phyloP scores from a whole-genome alignment of 116 monocot species.

The Papilionanthe hybrid region DNA sequence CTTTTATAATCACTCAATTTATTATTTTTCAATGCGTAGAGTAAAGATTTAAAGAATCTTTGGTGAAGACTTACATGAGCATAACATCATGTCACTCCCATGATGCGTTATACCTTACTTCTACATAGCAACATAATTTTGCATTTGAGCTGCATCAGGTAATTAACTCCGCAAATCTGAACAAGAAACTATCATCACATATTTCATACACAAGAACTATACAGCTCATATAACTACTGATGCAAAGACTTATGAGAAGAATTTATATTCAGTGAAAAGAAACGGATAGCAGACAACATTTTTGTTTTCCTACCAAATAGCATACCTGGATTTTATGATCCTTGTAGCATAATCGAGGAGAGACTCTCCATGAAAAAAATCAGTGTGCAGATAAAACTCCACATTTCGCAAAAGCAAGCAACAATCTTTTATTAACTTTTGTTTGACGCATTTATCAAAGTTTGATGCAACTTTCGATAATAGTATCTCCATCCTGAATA shows the following conservation, averaged over 20 bases:
- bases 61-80: neutral
- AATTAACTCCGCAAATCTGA: neutral
- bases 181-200: neutral
- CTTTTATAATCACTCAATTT: neutral
- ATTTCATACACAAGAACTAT: neutral
- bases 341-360: constrained; percentile 81
- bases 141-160: neutral
- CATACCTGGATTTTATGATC: constrained; percentile 76
- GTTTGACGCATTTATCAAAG: constrained; percentile 34
- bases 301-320: neutral
- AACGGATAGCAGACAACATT: neutral
- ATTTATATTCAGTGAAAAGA: neutral
- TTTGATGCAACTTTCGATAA: constrained; percentile 33
- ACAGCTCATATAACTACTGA: neutral
- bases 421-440: constrained; percentile 70
- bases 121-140: neutral
- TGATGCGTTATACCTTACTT: neutral
- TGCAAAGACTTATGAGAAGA: neutral
- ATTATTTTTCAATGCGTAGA: neutral
- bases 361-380: constrained; percentile 56
- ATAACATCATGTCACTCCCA: neutral
- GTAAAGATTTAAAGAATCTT: neutral
- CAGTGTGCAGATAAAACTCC: constrained; percentile 69
- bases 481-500: constrained; percentile 91
- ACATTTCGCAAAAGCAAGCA: constrained; percentile 81